Base-by-base conservation (phyloP, 2,329 filamentous ascomycete genomes). In the Ophiocordyceps camponoti-rufipedis region DNA sequence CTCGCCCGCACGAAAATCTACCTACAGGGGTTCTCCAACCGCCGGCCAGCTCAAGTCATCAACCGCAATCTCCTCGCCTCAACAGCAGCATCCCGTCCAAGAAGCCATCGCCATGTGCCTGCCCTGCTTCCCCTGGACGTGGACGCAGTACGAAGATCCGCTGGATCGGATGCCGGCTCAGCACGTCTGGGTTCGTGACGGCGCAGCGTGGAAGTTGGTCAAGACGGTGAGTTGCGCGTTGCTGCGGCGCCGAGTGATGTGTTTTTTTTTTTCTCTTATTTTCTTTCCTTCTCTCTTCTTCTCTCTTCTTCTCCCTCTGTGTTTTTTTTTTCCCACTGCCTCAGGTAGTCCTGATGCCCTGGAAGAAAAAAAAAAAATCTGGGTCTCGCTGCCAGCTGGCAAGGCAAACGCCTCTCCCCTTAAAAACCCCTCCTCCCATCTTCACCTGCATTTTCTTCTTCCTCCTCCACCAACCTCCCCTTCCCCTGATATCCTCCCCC, bases 61-160 rank as follows among this genome's bases (percentile, higher is more conserved):
- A 23, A 23, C 23, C 23, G 23, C 23, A 23, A 23, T 31, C 29
- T 10, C 29, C 29, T 4, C 29, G 29, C 7, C 29, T 31, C 29
- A 31, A 10, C 29, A 23, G 23, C 29, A 31, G 29, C 29, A 9
- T 31, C 29, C 4, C 4, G 9, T 10, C 29, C 4, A 12, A 31
- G 29, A 9, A 31, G 12, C 12, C 29, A 31, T 31, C 29, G 8
- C 5, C 42, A 75, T 75, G 71, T 76, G 72, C 52, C 60, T 73
- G n/a, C 64, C 67, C 5, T 72, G 69, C 53, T 74, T 72, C 57
- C 65, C 70, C 0, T 68, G 55, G 68, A 71, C 55, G 48, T 71
- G 56, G 62, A 68, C 55, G 55, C 68, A 73, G 48, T 65, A 68
- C 31, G 63, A 68, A 48, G 62, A 64, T 47, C 56, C 61, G 5